Evolutionary conservation across 257 asterid species (phyloP).

Genomic region (Cordia subcordata): DNA sequence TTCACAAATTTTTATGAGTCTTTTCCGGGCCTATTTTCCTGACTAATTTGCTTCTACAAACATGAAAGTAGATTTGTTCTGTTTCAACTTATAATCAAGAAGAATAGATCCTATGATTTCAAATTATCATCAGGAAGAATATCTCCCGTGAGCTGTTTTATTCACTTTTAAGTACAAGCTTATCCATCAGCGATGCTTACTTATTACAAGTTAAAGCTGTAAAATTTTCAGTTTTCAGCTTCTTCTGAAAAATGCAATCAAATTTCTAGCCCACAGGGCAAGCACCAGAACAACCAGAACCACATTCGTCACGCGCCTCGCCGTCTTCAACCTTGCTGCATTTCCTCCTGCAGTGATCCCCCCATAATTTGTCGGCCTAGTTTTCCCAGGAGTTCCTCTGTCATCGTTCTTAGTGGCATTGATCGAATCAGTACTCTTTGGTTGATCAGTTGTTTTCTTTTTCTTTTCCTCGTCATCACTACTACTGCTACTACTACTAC

Average conservation of each 20-base stretch:
- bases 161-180: too few relatives aligned
- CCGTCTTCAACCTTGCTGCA: not conserved
- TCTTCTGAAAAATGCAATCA: slow-evolving; percentile 23
- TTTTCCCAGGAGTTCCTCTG: not conserved
- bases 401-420: slow-evolving; percentile 1
- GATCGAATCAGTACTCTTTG: slow-evolving; percentile 31
- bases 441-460: slow-evolving; percentile 14
- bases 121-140: too few relatives aligned
- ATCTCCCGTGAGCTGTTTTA: too few relatives aligned
- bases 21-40: too few relatives aligned
- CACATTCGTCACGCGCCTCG: slow-evolving; percentile 26
- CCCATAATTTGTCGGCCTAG: not conserved
- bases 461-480: not conserved
- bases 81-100: too few relatives aligned
- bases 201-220: not conserved
- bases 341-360: not conserved
- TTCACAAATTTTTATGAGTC: too few relatives aligned
- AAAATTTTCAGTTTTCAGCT: slow-evolving; percentile 13
- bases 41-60: too few relatives aligned
- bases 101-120: too few relatives aligned
- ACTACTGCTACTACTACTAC: too few relatives aligned
- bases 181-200: too few relatives aligned
- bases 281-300: slow-evolving; percentile 31
- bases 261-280: slow-evolving; percentile 31
- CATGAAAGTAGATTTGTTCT: too few relatives aligned